These are phyloP conservation scores for Chamaenerion angustifolium DNA, from an alignment of 345 rosid species.

Conservation along the genomic window DNA sequence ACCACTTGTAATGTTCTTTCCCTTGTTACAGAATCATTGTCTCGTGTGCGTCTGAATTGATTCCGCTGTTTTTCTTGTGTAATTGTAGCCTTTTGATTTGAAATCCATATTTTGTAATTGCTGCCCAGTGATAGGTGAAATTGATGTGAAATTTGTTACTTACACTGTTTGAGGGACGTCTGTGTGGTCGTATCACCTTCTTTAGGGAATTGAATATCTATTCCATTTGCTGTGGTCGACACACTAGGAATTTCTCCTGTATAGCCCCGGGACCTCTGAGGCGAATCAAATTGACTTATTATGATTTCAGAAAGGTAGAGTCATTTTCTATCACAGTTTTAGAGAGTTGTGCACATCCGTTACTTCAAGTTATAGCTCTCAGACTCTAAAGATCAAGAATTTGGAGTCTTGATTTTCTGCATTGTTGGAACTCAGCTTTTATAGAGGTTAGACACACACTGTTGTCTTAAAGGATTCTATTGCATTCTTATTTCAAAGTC, in stretches of 20 bases:
- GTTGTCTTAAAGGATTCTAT: too few relatives aligned
- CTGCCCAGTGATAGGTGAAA: too few relatives aligned
- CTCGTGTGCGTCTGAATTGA: not conserved
- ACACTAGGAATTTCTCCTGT: slow-evolving; percentile 3
- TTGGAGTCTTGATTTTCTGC: not conserved
- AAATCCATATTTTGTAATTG: not conserved
- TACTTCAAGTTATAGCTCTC: not conserved
- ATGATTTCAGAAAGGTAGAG: not conserved
- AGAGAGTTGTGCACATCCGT: not conserved
- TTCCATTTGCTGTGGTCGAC: not conserved
- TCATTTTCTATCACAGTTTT: not conserved
- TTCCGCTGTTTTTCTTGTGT: slow-evolving; percentile 2
- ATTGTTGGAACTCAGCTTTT: not conserved
- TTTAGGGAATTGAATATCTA: not conserved
- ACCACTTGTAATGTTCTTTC: not conserved
- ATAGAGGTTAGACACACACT: not conserved
- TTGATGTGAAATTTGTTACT: too few relatives aligned
- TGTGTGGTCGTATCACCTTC: not conserved
- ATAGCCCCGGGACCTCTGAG: not conserved
- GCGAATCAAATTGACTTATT: not conserved
- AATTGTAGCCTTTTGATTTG: slow-evolving; percentile 1
- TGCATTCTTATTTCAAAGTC: too few relatives aligned
- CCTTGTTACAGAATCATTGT: not conserved
- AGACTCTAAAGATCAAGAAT: not conserved
- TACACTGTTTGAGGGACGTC: too few relatives aligned